Conservation (phyloP, 2,329 filamentous ascomycete species). For the Colletotrichum sp. region DNA sequence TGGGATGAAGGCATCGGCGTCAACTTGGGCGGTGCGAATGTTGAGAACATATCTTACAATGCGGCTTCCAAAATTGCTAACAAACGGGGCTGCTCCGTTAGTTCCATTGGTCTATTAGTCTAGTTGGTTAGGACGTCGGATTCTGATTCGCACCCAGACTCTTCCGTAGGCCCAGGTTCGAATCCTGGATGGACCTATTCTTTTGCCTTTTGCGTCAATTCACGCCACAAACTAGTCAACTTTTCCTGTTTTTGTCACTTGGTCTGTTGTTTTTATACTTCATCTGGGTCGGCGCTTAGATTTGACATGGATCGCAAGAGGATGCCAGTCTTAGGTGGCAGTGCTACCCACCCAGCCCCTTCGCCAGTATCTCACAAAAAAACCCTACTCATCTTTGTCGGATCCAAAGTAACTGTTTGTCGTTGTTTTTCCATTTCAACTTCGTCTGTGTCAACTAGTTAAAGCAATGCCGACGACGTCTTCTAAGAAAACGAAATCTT, state of each 20-base stretch:
- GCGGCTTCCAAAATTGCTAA: fast-evolving
- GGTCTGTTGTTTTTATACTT: too few relatives aligned
- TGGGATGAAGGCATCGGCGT: background rate
- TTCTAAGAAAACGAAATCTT: background rate
- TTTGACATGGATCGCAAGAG: background rate
- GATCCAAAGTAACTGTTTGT: background rate
- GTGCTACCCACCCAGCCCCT: background rate
- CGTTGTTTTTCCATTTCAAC: background rate
- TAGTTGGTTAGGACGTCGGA: constrained; percentile 24
- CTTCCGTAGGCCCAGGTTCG: constrained; percentile 22
- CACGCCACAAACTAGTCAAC: fast-evolving
- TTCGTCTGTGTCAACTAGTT: background rate
- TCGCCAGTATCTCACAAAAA: background rate
- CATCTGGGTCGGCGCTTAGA: too few relatives aligned
- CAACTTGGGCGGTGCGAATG: background rate
- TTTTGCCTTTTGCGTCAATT: background rate
- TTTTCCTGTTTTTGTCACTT: too few relatives aligned
- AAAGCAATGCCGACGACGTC: background rate
- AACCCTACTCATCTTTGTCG: background rate
- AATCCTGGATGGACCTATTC: constrained; percentile 19
- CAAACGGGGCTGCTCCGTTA: background rate
- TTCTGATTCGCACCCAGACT: background rate
- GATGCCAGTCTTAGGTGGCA: background rate
- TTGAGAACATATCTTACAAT: background rate
- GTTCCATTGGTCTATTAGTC: constrained; percentile 5